phyloP scores from a whole-genome alignment of 345 rosid genomes.

The Balakata baccata region DNA sequence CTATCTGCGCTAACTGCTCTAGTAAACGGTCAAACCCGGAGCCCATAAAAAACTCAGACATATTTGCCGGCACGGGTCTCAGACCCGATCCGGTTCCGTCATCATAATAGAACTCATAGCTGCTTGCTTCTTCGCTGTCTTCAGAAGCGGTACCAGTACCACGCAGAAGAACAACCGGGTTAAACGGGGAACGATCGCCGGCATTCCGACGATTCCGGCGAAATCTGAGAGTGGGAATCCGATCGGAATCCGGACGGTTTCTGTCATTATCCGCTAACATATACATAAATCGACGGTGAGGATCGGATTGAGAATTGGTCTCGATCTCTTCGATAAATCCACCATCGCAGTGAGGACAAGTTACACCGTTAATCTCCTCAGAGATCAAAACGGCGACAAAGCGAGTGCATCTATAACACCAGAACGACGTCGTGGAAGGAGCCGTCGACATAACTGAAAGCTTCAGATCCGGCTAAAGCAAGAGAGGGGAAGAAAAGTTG shows the following conservation, averaged over 20 bases:
- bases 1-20: slow-evolving; percentile 61
- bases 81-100: slow-evolving; percentile 67
- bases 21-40: slow-evolving; percentile 65
- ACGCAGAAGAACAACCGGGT: slow-evolving; percentile 67
- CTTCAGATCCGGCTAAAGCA: not conserved
- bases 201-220: slow-evolving; percentile 38
- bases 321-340: slow-evolving; percentile 55
- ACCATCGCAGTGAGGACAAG: slow-evolving; percentile 60
- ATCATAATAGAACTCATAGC: slow-evolving; percentile 62
- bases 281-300: slow-evolving; percentile 16
- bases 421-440: slow-evolving; percentile 42
- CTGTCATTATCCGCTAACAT: slow-evolving; percentile 1
- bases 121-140: slow-evolving; percentile 31
- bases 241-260: slow-evolving; percentile 18
- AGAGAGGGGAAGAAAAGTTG: not conserved
- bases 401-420: slow-evolving; percentile 72
- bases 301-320: slow-evolving; percentile 13
- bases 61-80: slow-evolving; percentile 60
- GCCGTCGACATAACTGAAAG: slow-evolving; percentile 5
- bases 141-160: slow-evolving; percentile 29
- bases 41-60: slow-evolving; percentile 68
- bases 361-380: slow-evolving; percentile 1
- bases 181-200: slow-evolving; percentile 48
- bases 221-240: slow-evolving; percentile 7
- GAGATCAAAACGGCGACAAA: slow-evolving; percentile 36